Conservation (phyloP, 768 basidiomycete genomes). For the Rhizopogon vinicolor region DNA sequence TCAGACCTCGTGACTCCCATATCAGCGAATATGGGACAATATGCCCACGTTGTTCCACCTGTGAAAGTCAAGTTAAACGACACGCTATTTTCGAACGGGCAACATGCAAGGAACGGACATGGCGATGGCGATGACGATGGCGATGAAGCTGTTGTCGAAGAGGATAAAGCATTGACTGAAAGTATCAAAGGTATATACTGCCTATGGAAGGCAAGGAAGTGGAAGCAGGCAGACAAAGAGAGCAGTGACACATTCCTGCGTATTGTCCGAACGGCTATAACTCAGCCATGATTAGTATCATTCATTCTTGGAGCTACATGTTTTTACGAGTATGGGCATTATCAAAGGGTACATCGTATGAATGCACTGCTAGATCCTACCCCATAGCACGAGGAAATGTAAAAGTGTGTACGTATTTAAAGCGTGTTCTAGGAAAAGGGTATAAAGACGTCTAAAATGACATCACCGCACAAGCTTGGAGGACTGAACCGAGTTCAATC, state of each 20-base stretch:
- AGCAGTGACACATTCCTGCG: conserved; percentile 27
- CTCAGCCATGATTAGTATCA: conserved; percentile 9
- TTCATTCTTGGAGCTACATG: not conserved
- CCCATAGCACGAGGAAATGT: not conserved
- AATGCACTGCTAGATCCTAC: not conserved
- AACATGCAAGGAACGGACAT: not conserved
- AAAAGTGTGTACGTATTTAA: not conserved
- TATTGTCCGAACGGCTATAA: conserved; percentile 28
- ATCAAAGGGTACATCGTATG: not conserved
- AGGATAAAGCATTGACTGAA: conserved; percentile 42
- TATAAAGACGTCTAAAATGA: not conserved
- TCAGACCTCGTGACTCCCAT: conserved; percentile 23
- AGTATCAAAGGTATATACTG: conserved; percentile 52
- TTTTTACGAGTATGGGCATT: not conserved
- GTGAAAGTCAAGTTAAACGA: conserved; percentile 10
- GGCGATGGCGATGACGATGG: not conserved
- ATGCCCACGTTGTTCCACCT: conserved; percentile 12
- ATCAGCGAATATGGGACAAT: conserved; percentile 5
- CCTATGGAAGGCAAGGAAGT: conserved; percentile 49
- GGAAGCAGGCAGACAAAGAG: conserved; percentile 19
- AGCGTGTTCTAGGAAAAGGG: not conserved
- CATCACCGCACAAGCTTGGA: conserved; percentile 8
- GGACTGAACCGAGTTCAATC: conserved; percentile 17
- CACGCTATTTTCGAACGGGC: conserved; percentile 3
- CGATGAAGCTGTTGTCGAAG: conserved; percentile 9